A percentile compares a stretch with the other conserved stretches of the same genome.
phyloP scores from a whole-genome alignment of 148 eudicot species.

The Chenopodium formosanum region DNA sequence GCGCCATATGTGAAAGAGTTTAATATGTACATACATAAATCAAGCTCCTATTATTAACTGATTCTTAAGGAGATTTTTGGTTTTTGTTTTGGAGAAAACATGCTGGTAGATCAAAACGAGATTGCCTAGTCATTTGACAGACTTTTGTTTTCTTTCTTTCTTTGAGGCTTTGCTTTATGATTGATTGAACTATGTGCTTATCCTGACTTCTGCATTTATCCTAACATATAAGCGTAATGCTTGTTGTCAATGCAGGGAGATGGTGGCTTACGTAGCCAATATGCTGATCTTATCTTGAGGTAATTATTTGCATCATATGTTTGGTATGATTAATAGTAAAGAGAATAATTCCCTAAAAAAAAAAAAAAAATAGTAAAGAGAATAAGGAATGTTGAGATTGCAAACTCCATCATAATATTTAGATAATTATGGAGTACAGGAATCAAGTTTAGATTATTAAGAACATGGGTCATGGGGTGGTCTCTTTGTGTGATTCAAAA shows the following conservation, averaged over 20 bases:
- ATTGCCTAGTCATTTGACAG: neutral
- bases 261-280: constrained; percentile 96
- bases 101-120: neutral
- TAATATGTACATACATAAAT: neutral
- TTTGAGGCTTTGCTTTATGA: neutral
- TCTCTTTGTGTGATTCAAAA: neutral
- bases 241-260: constrained; percentile 65
- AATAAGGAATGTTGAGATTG: neutral
- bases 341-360: no score
- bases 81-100: neutral
- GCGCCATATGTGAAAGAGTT: no score
- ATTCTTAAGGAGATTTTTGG: neutral
- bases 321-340: neutral
- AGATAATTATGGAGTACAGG: neutral
- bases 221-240: constrained; percentile 3
- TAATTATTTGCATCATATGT: constrained; percentile 16
- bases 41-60: neutral
- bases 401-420: no score
- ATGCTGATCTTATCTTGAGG: constrained; percentile 92
- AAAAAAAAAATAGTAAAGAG: neutral
- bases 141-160: neutral
- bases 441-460: neutral
- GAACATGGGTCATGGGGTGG: neutral
- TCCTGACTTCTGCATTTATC: neutral
- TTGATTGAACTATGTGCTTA: neutral